Base-by-base conservation (phyloP, 1,284 basidiomycete species). In the Pascua guehoae region DNA sequence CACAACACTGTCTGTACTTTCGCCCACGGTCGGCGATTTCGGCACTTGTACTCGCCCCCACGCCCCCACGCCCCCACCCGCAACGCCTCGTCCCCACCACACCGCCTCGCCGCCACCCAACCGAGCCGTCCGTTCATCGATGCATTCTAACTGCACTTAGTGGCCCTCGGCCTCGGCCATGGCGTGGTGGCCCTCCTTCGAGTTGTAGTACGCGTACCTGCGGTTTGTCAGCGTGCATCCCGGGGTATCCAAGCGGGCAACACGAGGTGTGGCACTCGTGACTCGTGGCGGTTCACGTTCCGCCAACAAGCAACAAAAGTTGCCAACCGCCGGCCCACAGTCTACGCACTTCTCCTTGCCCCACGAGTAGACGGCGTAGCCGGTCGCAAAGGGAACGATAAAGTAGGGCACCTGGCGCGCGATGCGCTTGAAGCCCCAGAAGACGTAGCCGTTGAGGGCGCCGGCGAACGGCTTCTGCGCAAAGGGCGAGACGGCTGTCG, bases 371-470 rank as follows among this genome's bases (percentile, higher is more conserved):
- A 86, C 82, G 47, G 83, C 85, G 74, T 92, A 94, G 58, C 88
- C 91, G 56, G 86, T 68, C 49, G 81, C 84, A 66, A 92, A 82
- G 24, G 92, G 92, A 63, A 91, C 75, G 56, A 84, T 79, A 79
- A 88, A 91, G 81, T 91, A 96, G 48, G 88, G 81, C 24, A 85
- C 80, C 71, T 94, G 88, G 42, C 79, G 80, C 54, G 86, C 83
- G 49, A 92, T 76, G 64, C 92, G 86, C 63, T 83, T 83, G 81
- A 87, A 88, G 48, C 91, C 92, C 79, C 93, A 91, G 83, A 93
- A 90, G 66, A 93, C 70, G 81, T 88, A 95, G 67, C 79, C 84
- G 54, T 83, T 81, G 72, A 94, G 74, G 66, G 86, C 83, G 61
- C 88, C 81, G 49, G 85, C 84, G 47, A 88, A 83, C 12, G 88